Conservation (phyloP, 2,329 filamentous ascomycete genomes). For the Ophiocordyceps sinensis region DNA sequence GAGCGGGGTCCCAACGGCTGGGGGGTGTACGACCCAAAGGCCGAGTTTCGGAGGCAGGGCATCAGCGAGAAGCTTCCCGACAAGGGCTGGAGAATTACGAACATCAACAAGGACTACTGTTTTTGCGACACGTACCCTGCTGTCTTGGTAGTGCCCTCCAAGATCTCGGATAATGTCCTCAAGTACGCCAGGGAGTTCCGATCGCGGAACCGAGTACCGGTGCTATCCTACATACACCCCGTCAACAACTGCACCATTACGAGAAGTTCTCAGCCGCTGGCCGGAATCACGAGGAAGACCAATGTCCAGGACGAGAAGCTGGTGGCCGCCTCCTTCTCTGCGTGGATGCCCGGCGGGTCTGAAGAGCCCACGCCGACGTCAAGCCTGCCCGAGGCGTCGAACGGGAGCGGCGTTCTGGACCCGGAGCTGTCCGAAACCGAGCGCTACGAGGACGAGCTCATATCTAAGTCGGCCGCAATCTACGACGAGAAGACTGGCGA, state of each 20-base stretch:
- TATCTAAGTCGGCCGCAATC: slow-evolving; percentile 24
- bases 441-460: slow-evolving; percentile 53
- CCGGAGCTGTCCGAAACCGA: slow-evolving; percentile 47
- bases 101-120: slow-evolving; percentile 76
- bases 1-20: slow-evolving; percentile 70
- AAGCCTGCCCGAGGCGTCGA: slow-evolving; percentile 36
- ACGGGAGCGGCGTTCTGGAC: slow-evolving; percentile 19
- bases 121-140: slow-evolving; percentile 91
- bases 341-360: slow-evolving; percentile 17
- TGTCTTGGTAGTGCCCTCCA: slow-evolving; percentile 68
- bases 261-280: slow-evolving; percentile 79
- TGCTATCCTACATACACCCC: slow-evolving; percentile 85
- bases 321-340: slow-evolving; percentile 74
- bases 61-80: slow-evolving; percentile 68
- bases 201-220: slow-evolving; percentile 77
- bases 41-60: slow-evolving; percentile 78
- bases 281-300: slow-evolving; percentile 73
- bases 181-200: slow-evolving; percentile 87
- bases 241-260: slow-evolving; percentile 96
- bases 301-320: slow-evolving; percentile 94
- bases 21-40: slow-evolving; percentile 70
- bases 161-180: slow-evolving; percentile 91
- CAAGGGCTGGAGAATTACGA: slow-evolving; percentile 76
- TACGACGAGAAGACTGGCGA: slow-evolving; percentile 46
- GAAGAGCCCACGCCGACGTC: slow-evolving; percentile 19